These are phyloP conservation scores for Rhinocladiella similis DNA, from an alignment of 2,329 filamentous ascomycete species.

Conservation along the genomic window DNA sequence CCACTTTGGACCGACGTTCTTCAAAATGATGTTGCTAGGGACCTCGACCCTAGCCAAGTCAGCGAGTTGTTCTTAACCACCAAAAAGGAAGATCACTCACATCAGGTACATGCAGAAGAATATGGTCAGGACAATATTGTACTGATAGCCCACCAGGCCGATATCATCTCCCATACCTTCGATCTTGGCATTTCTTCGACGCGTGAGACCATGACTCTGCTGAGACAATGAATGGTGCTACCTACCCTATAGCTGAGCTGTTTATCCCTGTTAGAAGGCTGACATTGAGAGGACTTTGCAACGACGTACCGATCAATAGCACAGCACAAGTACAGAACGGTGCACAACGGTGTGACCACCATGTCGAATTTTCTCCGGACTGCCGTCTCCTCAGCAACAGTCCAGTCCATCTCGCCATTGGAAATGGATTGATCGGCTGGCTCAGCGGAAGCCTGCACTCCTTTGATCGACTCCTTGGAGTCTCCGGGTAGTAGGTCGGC, in stretches of 20 bases:
- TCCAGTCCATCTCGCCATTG: constrained; percentile 21
- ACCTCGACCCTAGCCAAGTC: constrained; percentile 49
- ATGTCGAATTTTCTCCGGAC: constrained; percentile 26
- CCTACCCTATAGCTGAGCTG: constrained; percentile 2
- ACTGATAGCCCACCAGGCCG: constrained; percentile 45
- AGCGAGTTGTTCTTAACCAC: constrained; percentile 45
- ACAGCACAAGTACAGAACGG: constrained; percentile 25
- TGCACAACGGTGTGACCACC: constrained; percentile 23
- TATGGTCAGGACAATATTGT: constrained; percentile 41
- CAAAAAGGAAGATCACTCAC: constrained; percentile 30
- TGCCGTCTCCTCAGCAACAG: constrained; percentile 22
- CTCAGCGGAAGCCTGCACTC: background rate
- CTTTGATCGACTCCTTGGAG: constrained; percentile 1
- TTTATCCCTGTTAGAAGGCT: background rate
- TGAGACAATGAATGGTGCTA: background rate
- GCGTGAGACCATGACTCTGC: constrained; percentile 15
- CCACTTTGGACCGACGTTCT: constrained; percentile 40
- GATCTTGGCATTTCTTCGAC: constrained; percentile 21
- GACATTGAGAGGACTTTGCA: background rate
- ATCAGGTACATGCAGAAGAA: constrained; percentile 46
- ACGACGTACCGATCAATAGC: constrained; percentile 19
- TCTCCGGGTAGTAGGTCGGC: background rate
- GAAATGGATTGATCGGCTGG: background rate
- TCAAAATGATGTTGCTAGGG: constrained; percentile 64
- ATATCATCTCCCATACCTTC: constrained; percentile 51